A percentile compares a stretch with the other conserved stretches of the same genome.
These are phyloP conservation scores for Monilinia fructigena DNA, from an alignment of 2,329 filamentous ascomycete species.

Conservation along the genomic window DNA sequence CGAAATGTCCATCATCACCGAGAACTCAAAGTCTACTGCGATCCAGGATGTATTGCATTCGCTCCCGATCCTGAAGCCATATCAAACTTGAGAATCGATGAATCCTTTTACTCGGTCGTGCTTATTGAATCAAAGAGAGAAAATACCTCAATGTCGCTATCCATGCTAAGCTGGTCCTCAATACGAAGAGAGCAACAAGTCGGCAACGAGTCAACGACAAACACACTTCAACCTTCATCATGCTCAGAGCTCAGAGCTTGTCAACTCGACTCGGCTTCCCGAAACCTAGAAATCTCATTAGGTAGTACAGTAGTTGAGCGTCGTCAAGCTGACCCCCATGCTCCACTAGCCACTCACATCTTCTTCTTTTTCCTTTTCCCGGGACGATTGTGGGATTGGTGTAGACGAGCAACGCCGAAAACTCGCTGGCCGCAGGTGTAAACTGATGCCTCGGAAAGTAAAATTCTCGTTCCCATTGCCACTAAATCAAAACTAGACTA, in stretches of 20 bases:
- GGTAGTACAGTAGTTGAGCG: not conserved
- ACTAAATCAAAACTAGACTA: not conserved
- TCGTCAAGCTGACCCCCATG: not conserved
- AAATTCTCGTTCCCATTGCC: slow-evolving; percentile 12
- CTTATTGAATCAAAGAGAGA: too few relatives aligned
- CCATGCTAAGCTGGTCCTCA: not conserved
- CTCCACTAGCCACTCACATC: slow-evolving; percentile 1
- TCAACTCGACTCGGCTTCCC: not conserved
- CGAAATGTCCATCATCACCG: slow-evolving; percentile 12
- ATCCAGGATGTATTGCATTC: not conserved
- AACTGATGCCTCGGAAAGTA: slow-evolving; percentile 11
- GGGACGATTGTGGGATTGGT: slow-evolving; percentile 3
- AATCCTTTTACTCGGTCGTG: not conserved
- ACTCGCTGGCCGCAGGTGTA: slow-evolving; percentile 2
- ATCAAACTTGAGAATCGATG: not conserved
- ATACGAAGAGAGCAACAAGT: not conserved
- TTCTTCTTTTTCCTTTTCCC: not conserved
- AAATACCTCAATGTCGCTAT: not conserved
- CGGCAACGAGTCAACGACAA: not conserved
- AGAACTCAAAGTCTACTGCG: not conserved
- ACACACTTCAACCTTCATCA: not conserved
- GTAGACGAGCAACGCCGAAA: slow-evolving; percentile 6
- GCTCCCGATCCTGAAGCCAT: not conserved
- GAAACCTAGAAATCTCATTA: not conserved
- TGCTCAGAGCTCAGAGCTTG: too few relatives aligned